Base-by-base conservation (phyloP, 2,329 filamentous ascomycete species). In the Hypoxylon sp. region DNA sequence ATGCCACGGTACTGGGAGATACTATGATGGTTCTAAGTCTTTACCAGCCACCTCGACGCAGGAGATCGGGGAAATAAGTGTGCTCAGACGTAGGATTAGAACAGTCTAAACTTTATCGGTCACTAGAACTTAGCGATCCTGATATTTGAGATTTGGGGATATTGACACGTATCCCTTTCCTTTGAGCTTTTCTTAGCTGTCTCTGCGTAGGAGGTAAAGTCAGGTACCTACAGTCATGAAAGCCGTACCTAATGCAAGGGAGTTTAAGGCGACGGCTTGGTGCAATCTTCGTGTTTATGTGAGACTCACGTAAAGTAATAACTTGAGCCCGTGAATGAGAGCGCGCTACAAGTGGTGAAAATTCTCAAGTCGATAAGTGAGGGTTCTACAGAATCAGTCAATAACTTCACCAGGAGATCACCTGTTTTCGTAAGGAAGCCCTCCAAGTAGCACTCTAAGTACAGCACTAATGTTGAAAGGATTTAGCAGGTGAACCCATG, bases 81-180 rank as follows among this genome's bases (percentile, higher is more conserved):
- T 57, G 63, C 67, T 69, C 63, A 63, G 67, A 70, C 67, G 55
- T 60, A 53, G 50, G 35, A 42, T 35, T 29, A 59, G 44, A 50
- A 50, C 57, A 11, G 55, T 61, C 39, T 42, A 50, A 47, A 46
- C 19, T 46, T 51, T 58, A 52, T 47, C 37, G 51, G 51, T 48
- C 17, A 39, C 29, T 37, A 63, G 51, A 24, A 54, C 33, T 53
- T 52, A 35, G 24, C 31, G 44, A 44, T 35, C 33, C 35, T 46
- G 35, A 17, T 39, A 57, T 58, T 58, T 46, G 19, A 31, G 59
- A 19, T 22, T 53, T 44, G 57, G 29, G 50, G 29, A 48, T 59
- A 13, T 53, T 53, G 35, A 24, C n/a, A 51, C 35, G 42, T 52
- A 29, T 55, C 35, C 22, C 19, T 62, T 39, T 58, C 10, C 24